Evolutionary conservation across 495 filamentous ascomycete genomes (phyloP).

Genomic region (Xylona heveae): DNA sequence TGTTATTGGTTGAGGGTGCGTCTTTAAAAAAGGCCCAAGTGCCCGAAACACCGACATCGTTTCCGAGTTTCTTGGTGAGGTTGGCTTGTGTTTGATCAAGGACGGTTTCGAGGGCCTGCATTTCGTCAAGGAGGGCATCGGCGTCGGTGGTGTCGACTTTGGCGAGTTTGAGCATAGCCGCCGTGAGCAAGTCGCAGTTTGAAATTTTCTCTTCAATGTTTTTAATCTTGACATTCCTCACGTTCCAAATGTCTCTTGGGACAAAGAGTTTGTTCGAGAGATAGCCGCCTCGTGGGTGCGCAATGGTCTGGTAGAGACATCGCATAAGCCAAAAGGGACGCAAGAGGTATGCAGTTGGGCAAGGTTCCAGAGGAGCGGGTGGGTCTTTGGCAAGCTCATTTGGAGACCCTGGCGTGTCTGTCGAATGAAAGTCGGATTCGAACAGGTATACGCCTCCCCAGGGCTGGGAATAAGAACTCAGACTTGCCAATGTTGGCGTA

Average conservation of each 20-base stretch:
- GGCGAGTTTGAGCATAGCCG: constrained; percentile 63
- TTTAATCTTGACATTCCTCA: constrained; percentile 84
- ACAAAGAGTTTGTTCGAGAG: constrained; percentile 78
- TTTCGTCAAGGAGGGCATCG: constrained; percentile 80
- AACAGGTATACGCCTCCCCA: constrained; percentile 63
- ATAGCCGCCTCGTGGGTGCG: constrained; percentile 80
- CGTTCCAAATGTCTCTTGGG: constrained; percentile 79
- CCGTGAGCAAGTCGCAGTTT: constrained; percentile 82
- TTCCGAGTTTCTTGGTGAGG: constrained; percentile 67
- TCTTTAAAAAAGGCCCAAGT: constrained; percentile 46
- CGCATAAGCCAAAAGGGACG: constrained; percentile 96
- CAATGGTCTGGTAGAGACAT: constrained; percentile 75
- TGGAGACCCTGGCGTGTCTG: constrained; percentile 42
- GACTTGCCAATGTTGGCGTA: constrained; percentile 39
- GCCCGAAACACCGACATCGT: constrained; percentile 69
- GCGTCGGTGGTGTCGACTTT: constrained; percentile 75
- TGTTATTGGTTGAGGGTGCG: constrained; percentile 14
- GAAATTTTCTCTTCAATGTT: constrained; percentile 82
- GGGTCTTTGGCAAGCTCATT: constrained; percentile 32
- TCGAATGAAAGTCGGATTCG: constrained; percentile 62
- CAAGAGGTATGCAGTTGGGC: constrained; percentile 64
- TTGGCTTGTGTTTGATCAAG: constrained; percentile 65
- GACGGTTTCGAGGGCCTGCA: constrained; percentile 76
- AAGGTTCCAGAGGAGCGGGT: constrained; percentile 72
- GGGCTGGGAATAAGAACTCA: constrained; percentile 26